These are phyloP conservation scores for Diversispora eburnea DNA, from an alignment of 192 early-diverging fungal genomes.

Conservation along the genomic window DNA sequence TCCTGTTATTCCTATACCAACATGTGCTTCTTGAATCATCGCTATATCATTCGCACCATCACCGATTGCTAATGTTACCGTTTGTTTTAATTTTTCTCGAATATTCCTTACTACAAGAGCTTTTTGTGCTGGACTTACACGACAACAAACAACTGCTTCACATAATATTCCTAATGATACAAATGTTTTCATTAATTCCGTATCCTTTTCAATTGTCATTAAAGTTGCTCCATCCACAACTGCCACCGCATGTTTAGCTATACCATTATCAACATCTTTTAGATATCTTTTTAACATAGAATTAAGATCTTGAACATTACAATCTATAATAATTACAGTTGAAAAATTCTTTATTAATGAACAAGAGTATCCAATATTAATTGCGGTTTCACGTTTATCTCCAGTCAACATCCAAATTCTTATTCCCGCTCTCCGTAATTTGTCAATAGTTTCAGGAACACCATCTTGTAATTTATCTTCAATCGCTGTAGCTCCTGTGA, in stretches of 20 bases:
- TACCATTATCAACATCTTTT: slow-evolving; percentile 38
- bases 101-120: slow-evolving; percentile 77
- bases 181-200: slow-evolving; percentile 56
- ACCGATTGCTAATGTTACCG: slow-evolving; percentile 79
- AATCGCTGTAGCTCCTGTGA: slow-evolving; percentile 85
- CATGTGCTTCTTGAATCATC: slow-evolving; percentile 92
- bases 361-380: slow-evolving; percentile 85
- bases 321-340: slow-evolving; percentile 43
- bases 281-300: slow-evolving; percentile 35
- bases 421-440: slow-evolving; percentile 72
- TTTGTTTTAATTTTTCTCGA: slow-evolving; percentile 42
- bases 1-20: slow-evolving; percentile 90
- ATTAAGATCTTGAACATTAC: slow-evolving; percentile 36
- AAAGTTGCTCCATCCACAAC: slow-evolving; percentile 45
- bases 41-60: slow-evolving; percentile 95
- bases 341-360: slow-evolving; percentile 57
- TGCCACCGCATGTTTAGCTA: slow-evolving; percentile 43
- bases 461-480: slow-evolving; percentile 86
- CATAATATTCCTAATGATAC: slow-evolving; percentile 71
- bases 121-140: slow-evolving; percentile 88
- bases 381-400: slow-evolving; percentile 87
- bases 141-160: slow-evolving; percentile 84
- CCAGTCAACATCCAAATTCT: slow-evolving; percentile 91
- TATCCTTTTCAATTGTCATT: slow-evolving; percentile 45
- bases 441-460: slow-evolving; percentile 80